These are phyloP conservation scores for Fermentozyma sake DNA, from an alignment of 1,139 yeast genomes.

Conservation along the genomic window DNA sequence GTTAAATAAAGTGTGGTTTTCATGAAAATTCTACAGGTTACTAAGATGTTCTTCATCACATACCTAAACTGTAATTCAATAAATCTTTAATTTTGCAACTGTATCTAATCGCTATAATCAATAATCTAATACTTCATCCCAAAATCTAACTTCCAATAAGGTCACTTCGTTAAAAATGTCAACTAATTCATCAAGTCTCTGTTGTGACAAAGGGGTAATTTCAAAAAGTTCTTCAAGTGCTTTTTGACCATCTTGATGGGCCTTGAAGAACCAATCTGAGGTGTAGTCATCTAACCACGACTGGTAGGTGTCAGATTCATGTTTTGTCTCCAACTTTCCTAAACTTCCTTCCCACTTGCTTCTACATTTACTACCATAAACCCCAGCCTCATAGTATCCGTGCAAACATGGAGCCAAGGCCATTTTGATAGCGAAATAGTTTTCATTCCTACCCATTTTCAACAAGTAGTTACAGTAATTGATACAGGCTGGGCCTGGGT, in stretches of 20 bases:
- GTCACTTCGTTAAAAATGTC: constrained; percentile 58
- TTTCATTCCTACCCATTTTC: constrained; percentile 47
- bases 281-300: constrained; percentile 62
- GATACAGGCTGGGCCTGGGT: constrained; percentile 52
- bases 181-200: constrained; percentile 47
- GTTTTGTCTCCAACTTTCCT: constrained; percentile 11
- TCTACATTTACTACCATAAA: constrained; percentile 17
- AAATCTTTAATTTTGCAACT: too few species aligned
- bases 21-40: too few species aligned
- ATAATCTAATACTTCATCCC: constrained; percentile 44
- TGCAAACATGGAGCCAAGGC: constrained; percentile 75
- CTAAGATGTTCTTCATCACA: too few species aligned
- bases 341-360: constrained; percentile 7
- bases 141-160: constrained; percentile 56
- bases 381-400: constrained; percentile 61
- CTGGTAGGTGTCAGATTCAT: constrained; percentile 33
- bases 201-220: constrained; percentile 23
- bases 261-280: constrained; percentile 51
- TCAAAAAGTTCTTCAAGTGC: constrained; percentile 42
- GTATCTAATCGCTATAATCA: too few species aligned
- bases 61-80: too few species aligned
- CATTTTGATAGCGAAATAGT: constrained; percentile 61
- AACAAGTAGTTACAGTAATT: constrained; percentile 59
- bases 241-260: constrained; percentile 45
- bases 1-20: too few species aligned